These are phyloP conservation scores for Singerocomus rubriflavus DNA, from an alignment of 1,284 basidiomycete genomes.

Conservation along the genomic window DNA sequence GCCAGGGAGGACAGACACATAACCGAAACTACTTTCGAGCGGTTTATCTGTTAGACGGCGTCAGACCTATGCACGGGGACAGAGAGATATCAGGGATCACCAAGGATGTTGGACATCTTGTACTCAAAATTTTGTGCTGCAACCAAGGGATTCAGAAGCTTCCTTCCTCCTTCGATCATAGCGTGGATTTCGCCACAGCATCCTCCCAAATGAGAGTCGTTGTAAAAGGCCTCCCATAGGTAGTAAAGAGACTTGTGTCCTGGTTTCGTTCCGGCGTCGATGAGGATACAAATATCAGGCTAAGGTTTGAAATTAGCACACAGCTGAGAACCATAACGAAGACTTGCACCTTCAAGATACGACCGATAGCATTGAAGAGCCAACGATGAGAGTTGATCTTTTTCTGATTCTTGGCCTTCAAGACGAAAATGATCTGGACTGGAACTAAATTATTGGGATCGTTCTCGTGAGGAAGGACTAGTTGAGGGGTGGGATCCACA, in stretches of 20 bases:
- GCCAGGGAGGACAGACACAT: slow-evolving; percentile 92
- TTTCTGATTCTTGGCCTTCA: slow-evolving; percentile 97
- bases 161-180: slow-evolving; percentile 90
- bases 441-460: slow-evolving; percentile 92
- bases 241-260: slow-evolving; percentile 97
- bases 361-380: slow-evolving; percentile 96
- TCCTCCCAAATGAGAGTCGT: slow-evolving; percentile 70
- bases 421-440: slow-evolving; percentile 91
- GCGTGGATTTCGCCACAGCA: slow-evolving; percentile 93
- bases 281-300: slow-evolving; percentile 88
- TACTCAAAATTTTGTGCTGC: slow-evolving; percentile 99
- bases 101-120: slow-evolving; percentile 95
- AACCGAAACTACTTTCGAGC: slow-evolving; percentile 92
- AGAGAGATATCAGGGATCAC: slow-evolving; percentile 37
- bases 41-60: slow-evolving; percentile 67
- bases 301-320: slow-evolving; percentile 32
- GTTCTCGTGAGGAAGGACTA: slow-evolving; percentile 86
- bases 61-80: slow-evolving; percentile 3
- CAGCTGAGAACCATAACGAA: slow-evolving; percentile 7
- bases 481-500: slow-evolving; percentile 83
- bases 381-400: slow-evolving; percentile 97
- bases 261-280: slow-evolving; percentile 95
- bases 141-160: slow-evolving; percentile 90
- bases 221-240: slow-evolving; percentile 92
- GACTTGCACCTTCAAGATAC: slow-evolving; percentile 61